Percentiles rank a stretch among this genome's conserved stretches.
Evolutionary conservation across 2,329 filamentous ascomycete species (phyloP).

Genomic region (Zymoseptoria pseudotritici): DNA sequence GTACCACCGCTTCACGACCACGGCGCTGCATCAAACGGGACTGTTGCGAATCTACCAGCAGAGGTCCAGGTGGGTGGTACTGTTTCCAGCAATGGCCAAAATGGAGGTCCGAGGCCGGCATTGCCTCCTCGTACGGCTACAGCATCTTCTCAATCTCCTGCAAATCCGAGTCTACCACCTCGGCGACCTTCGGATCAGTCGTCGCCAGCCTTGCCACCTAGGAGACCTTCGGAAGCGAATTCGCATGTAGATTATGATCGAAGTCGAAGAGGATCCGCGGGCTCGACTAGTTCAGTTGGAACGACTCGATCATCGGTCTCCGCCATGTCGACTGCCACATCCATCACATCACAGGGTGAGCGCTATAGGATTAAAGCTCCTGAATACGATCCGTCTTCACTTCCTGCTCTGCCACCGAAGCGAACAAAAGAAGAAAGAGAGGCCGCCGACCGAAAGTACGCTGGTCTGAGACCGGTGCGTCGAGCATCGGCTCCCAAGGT

Average conservation of each 20-base stretch:
- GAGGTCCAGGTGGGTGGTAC: slow-evolving; percentile 7
- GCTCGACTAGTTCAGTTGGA: slow-evolving; percentile 47
- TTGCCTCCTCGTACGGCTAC: slow-evolving; percentile 39
- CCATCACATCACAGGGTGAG: slow-evolving; percentile 21
- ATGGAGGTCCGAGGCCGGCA: slow-evolving; percentile 31
- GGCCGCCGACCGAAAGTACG: slow-evolving; percentile 21
- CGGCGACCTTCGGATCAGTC: slow-evolving; percentile 28
- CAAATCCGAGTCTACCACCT: slow-evolving; percentile 43
- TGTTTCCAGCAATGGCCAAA: slow-evolving; percentile 15
- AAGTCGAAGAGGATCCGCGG: slow-evolving; percentile 37
- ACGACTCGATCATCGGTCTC: slow-evolving; percentile 44
- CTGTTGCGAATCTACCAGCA: slow-evolving; percentile 35
- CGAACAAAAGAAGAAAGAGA: slow-evolving; percentile 37
- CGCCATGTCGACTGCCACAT: slow-evolving; percentile 36
- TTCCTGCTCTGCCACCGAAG: slow-evolving; percentile 50
- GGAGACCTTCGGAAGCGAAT: slow-evolving; percentile 35
- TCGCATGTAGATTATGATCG: slow-evolving; percentile 21
- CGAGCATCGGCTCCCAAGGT: slow-evolving; percentile 19
- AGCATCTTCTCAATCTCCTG: slow-evolving; percentile 31
- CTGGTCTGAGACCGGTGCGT: slow-evolving; percentile 13
- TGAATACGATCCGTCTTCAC: slow-evolving; percentile 47
- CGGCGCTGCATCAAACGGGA: slow-evolving; percentile 26
- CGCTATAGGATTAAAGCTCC: slow-evolving; percentile 36
- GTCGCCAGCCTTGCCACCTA: slow-evolving; percentile 38
- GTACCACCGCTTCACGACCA: slow-evolving; percentile 34